Evolutionary conservation across 495 filamentous ascomycete species (phyloP).

Genomic region (Collariella sp.): DNA sequence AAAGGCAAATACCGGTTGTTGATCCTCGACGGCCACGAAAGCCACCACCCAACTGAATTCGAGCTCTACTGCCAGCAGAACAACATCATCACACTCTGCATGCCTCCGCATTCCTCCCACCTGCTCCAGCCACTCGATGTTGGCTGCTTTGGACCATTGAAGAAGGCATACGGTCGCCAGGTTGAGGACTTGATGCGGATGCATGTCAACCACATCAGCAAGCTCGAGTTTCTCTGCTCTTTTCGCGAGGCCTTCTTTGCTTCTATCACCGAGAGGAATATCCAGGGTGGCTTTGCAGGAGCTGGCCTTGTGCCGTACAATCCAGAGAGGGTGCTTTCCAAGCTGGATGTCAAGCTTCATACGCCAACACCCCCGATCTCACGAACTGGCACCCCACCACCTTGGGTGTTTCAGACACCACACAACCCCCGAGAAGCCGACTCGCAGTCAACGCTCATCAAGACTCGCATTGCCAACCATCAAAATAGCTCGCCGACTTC

Average conservation of each 20-base stretch:
- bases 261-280: too few species aligned
- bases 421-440: not conserved
- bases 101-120: not conserved
- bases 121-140: not conserved
- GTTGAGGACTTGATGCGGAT: not conserved
- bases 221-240: too few species aligned
- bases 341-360: not conserved
- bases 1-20: conserved; percentile 7
- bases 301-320: not conserved
- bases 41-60: not conserved
- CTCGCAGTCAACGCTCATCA: too few species aligned
- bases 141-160: conserved; percentile 1
- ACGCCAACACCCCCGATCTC: not conserved
- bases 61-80: conserved; percentile 1
- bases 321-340: conserved; percentile 2
- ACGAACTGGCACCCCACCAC: not conserved
- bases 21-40: conserved; percentile 2
- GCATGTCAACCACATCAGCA: not conserved
- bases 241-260: too few species aligned
- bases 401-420: not conserved
- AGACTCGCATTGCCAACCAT: too few species aligned
- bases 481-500: too few species aligned
- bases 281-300: too few species aligned
- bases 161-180: conserved; percentile 1
- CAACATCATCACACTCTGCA: not conserved